Percentiles rank a stretch among this genome's conserved stretches.
Evolutionary conservation across 2,329 filamentous ascomycete genomes (phyloP).

Genomic region (Zymoseptoria ardabiliae): DNA sequence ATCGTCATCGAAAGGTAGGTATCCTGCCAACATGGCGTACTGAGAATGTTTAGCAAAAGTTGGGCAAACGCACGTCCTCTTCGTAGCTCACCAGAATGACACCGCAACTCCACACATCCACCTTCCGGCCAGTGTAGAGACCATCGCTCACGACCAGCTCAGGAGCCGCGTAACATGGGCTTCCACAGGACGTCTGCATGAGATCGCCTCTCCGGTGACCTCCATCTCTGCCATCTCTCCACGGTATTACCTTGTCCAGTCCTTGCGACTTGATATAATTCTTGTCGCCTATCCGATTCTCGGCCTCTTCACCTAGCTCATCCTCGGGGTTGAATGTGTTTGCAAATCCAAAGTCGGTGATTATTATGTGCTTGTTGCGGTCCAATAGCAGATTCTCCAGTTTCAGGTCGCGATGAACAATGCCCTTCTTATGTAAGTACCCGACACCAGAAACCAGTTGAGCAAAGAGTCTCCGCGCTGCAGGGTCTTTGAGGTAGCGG

Average conservation of each 20-base stretch:
- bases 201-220: conserved; percentile 73
- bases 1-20: conserved; percentile 95
- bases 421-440: conserved; percentile 96
- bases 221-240: conserved; percentile 47
- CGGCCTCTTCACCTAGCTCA: conserved; percentile 82
- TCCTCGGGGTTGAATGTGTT: conserved; percentile 92
- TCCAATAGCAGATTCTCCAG: conserved; percentile 94
- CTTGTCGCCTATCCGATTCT: conserved; percentile 76
- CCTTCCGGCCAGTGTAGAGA: conserved; percentile 92
- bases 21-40: conserved; percentile 98
- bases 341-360: conserved; percentile 97
- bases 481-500: conserved; percentile 88
- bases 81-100: conserved; percentile 76
- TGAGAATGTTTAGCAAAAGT: conserved; percentile 35
- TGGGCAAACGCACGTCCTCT: background rate
- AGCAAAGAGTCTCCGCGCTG: conserved; percentile 83
- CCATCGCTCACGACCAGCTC: conserved; percentile 97
- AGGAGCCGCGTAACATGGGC: conserved; percentile 93
- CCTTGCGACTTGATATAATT: conserved; percentile 81
- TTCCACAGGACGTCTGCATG: conserved; percentile 98
- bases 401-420: conserved; percentile 94
- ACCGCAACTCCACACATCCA: conserved; percentile 98
- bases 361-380: conserved; percentile 97
- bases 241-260: conserved; percentile 66
- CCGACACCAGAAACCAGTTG: conserved; percentile 94